phyloP scores from a whole-genome alignment of 2,329 filamentous ascomycete genomes.

The Talaromyces islandicus region DNA sequence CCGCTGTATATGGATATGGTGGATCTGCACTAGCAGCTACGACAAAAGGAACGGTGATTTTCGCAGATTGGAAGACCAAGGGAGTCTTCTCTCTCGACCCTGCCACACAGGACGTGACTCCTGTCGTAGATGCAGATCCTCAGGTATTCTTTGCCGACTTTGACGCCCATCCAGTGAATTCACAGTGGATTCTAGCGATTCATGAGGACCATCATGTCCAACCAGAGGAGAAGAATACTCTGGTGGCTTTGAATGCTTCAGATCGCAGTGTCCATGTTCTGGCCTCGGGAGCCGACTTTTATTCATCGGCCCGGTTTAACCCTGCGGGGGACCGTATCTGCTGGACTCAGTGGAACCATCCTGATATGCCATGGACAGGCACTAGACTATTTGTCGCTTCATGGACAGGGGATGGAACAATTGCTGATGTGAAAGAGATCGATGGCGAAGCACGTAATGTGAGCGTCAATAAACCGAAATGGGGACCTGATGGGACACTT shows the following conservation, averaged over 20 bases:
- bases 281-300: constrained; percentile 47
- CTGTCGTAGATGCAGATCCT: constrained; percentile 24
- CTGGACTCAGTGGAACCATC: constrained; percentile 54
- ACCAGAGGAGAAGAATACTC: constrained; percentile 20
- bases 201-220: constrained; percentile 44
- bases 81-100: constrained; percentile 41
- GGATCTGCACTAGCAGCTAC: constrained; percentile 40
- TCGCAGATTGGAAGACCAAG: constrained; percentile 39
- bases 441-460: constrained; percentile 37
- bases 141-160: constrained; percentile 45
- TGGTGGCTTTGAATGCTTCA: constrained; percentile 24
- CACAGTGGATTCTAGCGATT: constrained; percentile 45
- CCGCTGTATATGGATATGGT: constrained; percentile 50
- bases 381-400: constrained; percentile 41
- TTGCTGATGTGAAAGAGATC: constrained; percentile 27
- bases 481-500: constrained; percentile 45
- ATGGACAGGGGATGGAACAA: constrained; percentile 33
- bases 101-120: constrained; percentile 25
- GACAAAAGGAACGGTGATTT: constrained; percentile 39
- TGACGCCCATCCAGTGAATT: constrained; percentile 30
- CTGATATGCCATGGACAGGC: constrained; percentile 48
- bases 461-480: constrained; percentile 46
- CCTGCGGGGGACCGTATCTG: constrained; percentile 40
- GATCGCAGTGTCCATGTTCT: constrained; percentile 30
- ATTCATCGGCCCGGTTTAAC: constrained; percentile 46